Conservation (phyloP, 1,284 basidiomycete species). For the Ustilago xerochloae region DNA sequence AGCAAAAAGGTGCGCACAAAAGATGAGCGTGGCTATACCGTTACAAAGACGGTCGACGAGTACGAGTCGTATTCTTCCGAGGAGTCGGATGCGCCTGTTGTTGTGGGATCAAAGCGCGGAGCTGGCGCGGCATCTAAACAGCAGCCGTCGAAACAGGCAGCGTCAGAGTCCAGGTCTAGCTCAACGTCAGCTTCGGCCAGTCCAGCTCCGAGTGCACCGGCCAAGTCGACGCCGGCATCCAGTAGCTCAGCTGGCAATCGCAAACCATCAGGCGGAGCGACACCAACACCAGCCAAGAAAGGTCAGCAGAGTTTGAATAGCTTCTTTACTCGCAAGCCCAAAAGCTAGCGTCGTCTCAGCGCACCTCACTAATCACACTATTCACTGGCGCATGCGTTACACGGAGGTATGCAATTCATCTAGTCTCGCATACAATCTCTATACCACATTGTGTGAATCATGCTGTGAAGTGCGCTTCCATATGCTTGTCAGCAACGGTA, state of each 20-base stretch:
- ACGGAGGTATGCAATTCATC: neutral
- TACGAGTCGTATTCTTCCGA: slow-evolving; percentile 61
- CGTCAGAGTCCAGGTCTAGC: slow-evolving; percentile 11
- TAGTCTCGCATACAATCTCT: neutral
- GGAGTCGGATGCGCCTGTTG: slow-evolving; percentile 45
- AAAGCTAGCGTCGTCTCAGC: too few relatives aligned
- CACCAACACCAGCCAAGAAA: slow-evolving; percentile 39
- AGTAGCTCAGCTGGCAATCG: slow-evolving; percentile 17
- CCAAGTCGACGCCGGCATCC: slow-evolving; percentile 24
- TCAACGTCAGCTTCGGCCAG: slow-evolving; percentile 35
- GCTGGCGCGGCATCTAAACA: slow-evolving; percentile 6
- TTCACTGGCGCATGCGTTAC: neutral
- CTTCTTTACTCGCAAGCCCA: slow-evolving; percentile 53
- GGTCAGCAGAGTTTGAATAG: slow-evolving; percentile 55
- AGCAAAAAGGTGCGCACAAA: slow-evolving; percentile 54
- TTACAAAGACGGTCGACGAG: slow-evolving; percentile 50
- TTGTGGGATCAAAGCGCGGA: slow-evolving; percentile 23
- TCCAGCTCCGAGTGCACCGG: slow-evolving; percentile 20
- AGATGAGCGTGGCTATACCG: slow-evolving; percentile 63
- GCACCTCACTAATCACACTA: neutral
- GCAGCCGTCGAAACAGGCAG: neutral
- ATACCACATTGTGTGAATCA: neutral
- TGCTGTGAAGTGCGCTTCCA: neutral
- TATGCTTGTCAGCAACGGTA: neutral
- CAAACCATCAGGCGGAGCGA: slow-evolving; percentile 17